Percentiles rank a stretch among this genome's conserved stretches.
Conservation (phyloP, 176 grass and related monocot species). For the Triticum turgidum region DNA sequence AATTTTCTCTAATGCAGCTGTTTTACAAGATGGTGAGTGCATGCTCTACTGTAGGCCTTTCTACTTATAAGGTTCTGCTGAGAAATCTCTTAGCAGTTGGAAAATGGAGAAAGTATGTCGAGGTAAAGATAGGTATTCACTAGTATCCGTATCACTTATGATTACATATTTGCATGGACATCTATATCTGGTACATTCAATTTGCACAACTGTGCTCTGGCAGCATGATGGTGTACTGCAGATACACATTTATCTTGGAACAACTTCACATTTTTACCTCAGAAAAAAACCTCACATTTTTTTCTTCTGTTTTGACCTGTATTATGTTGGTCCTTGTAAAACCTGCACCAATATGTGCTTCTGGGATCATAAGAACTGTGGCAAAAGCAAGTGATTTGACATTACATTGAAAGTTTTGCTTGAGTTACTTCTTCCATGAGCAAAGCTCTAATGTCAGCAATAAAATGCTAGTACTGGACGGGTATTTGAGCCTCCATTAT, state of each 20-base stretch:
- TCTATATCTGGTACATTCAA: constrained; percentile 6
- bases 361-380: not conserved
- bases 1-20: constrained; percentile 51
- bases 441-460: constrained; percentile 9
- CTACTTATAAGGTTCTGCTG: constrained; percentile 74
- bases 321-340: constrained; percentile 7
- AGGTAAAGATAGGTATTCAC: constrained; percentile 42
- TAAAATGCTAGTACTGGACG: not conserved
- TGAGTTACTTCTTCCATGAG: constrained; percentile 4
- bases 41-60: constrained; percentile 49
- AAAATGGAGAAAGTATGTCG: constrained; percentile 95
- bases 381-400: not conserved
- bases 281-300: not conserved
- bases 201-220: constrained; percentile 16
- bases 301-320: constrained; percentile 6
- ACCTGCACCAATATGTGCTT: not conserved
- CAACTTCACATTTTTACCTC: not conserved
- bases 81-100: constrained; percentile 81
- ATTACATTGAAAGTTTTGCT: not conserved
- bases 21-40: constrained; percentile 72
- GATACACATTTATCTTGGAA: not conserved
- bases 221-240: not conserved
- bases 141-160: constrained; percentile 7
- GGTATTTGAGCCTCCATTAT: constrained; percentile 9
- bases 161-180: not conserved